phyloP scores from a whole-genome alignment of 225 moss, liverwort and hornwort genomes.

The Polytrichum commune region DNA sequence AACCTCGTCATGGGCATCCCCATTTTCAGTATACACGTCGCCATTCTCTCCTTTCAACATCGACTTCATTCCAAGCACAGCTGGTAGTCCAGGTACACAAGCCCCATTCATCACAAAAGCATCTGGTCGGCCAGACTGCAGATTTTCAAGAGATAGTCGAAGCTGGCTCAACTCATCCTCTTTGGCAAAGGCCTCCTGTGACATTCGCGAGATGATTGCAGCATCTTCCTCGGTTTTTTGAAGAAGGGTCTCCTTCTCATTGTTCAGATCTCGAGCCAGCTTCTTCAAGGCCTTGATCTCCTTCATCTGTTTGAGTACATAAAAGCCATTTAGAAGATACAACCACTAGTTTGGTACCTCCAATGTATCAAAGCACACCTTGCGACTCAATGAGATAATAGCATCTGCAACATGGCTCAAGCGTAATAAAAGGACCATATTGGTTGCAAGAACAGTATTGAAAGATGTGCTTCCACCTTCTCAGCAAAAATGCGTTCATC shows the following conservation, averaged over 20 bases:
- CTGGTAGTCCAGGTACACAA: slow-evolving; percentile 22
- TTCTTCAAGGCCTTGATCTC: slow-evolving; percentile 74
- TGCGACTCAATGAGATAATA: no score
- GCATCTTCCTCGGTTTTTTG: slow-evolving; percentile 59
- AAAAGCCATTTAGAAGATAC: not conserved
- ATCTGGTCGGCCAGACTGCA: slow-evolving; percentile 56
- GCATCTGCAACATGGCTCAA: no score
- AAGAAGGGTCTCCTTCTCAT: slow-evolving; percentile 58
- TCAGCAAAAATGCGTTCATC: slow-evolving; percentile 87
- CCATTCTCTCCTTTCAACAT: slow-evolving; percentile 27
- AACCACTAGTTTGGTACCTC: no score
- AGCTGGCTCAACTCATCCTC: slow-evolving; percentile 70
- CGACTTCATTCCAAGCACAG: slow-evolving; percentile 10
- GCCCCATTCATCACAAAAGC: slow-evolving; percentile 59
- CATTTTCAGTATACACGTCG: slow-evolving; percentile 16
- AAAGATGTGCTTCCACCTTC: slow-evolving; percentile 35
- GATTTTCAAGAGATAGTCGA: slow-evolving; percentile 46
- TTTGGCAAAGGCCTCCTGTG: slow-evolving; percentile 61
- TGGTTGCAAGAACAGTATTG: not conserved
- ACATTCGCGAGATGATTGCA: slow-evolving; percentile 55
- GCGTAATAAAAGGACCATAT: no score
- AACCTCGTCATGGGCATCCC: slow-evolving; percentile 35
- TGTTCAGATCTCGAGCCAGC: slow-evolving; percentile 59
- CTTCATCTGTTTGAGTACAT: slow-evolving; percentile 49
- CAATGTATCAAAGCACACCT: no score